Evolutionary conservation across 495 filamentous ascomycete genomes (phyloP), one percentile per base, ranked within the genome.

Genomic region (Penicillium nucicola): DNA sequence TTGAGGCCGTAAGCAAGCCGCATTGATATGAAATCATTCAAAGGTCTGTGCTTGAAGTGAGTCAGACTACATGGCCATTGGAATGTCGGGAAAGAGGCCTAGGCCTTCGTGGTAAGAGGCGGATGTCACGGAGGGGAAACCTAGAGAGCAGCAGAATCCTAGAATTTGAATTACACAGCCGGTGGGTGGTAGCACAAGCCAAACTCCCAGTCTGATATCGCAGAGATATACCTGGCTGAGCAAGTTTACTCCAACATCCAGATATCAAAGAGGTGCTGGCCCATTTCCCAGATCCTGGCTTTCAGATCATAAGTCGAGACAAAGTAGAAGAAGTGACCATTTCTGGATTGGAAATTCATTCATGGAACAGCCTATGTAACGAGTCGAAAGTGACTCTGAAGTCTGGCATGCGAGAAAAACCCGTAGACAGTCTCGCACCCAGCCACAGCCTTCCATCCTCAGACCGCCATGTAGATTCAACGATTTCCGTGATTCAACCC

Each of bases 361-460:
- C 62, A 65, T 60, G 62, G 48, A 61, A 58, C 50, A 62, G 62
- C 59, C 62, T 62, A 65, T 65, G 53, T 62, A 41, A 62, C 35
- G 53, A 62, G 50, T 57, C 51, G 44, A 62, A 62, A 62, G 50
- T 48, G 51, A 62, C 50, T 62, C 41, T 57, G 37, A 32, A 44
- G 41, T 54, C 39, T 48, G 51, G 45, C 32, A 53, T 44, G 44
- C 31, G 39, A 46, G 13, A 28, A 41, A 34, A 31, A 19, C 13
- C 49, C 36, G 28, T 48, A 23, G 41, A 40, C 54, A 52, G 57
- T 48, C 48, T 31, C 25, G 35, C 49, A 45, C 48, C 53, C 45
- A 57, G 48, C 47, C 60, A 60, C 42, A 56, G 42, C 47, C 41
- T 60, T 60, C 51, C 62, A 60, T 57, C 58, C 51, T 62, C 59